Base-by-base conservation (phyloP, 2,329 filamentous ascomycete species). In the Nemania sp. region DNA sequence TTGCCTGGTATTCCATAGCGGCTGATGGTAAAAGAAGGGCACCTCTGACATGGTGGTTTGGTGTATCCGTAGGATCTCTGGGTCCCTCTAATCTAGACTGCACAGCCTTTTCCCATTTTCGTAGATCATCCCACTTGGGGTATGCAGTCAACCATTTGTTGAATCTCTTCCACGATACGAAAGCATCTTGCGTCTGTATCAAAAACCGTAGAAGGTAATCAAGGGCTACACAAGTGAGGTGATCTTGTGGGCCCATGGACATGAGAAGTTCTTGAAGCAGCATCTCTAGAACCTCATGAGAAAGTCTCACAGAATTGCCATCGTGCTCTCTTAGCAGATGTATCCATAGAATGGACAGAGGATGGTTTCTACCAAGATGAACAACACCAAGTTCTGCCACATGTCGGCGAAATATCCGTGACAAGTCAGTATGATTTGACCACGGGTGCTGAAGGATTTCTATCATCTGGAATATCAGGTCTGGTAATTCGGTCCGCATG, bases 391-490 rank as follows among this genome's bases (percentile, higher is more conserved):
- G 59, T 19, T 64, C 62, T 19, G 52, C 54, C 14, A 63, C 52
- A 44, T 63, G 61, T n/a, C 51, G 49, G 40, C 59, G 59, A 49
- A 64, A 64, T 43, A 61, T 61, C 3, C 37, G 49, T 44, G 59
- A 47, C 31, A 64, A 37, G 14, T 57, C 41, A 39, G 45, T 26
- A 47, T 63, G 55, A 6, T 48, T 52, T 33, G 62, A 61, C 62
- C 60, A 61, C 9, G 54, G 60, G 36, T 60, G 60, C 17, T 59
- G 54, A 19, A 64, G 51, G 24, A 63, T 47, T 28, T 60, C 60
- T 23, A 63, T 51, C 47, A 64, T 60, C 43, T 57, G 57, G n/a
- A 63, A 57, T 43, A 63, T 49, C 28, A 64, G 55, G 17, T 63
- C 61, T 6, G 61, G 62, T 30, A 59, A 28, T 41, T 64, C 57